Evolutionary conservation across 768 basidiomycete genomes (phyloP).

Genomic region (Phanerochaete sordida): DNA sequence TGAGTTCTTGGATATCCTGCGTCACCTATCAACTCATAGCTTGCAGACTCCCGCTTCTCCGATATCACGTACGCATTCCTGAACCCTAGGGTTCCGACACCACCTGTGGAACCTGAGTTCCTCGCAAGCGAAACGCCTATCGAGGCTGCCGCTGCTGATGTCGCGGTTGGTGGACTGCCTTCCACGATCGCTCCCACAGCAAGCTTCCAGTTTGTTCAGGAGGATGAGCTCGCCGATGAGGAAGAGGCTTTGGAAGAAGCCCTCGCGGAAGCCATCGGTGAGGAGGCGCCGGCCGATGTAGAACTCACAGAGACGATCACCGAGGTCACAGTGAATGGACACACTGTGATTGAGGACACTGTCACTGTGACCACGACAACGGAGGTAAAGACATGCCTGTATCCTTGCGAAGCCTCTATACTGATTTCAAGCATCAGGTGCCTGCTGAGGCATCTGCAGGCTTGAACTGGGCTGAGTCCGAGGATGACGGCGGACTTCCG

Average conservation of each 20-base stretch:
- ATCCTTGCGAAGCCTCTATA: no score
- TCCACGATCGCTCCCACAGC: conserved; percentile 39
- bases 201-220: conserved; percentile 79
- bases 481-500: conserved; percentile 78
- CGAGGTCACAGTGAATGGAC: conserved; percentile 19
- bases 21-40: conserved; percentile 7
- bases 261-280: conserved; percentile 20
- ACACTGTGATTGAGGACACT: conserved; percentile 22
- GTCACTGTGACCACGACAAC: conserved; percentile 19
- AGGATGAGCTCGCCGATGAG: conserved; percentile 63
- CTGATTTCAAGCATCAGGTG: conserved; percentile 7
- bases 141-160: conserved; percentile 1
- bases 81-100: conserved; percentile 38
- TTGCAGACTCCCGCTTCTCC: conserved; percentile 54
- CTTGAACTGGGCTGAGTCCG: conserved; percentile 76
- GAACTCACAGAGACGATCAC: conserved; percentile 19
- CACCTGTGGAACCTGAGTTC: conserved; percentile 25
- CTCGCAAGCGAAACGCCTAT: conserved; percentile 7
- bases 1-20: conserved; percentile 32
- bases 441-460: conserved; percentile 28
- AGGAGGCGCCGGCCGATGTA: conserved; percentile 18
- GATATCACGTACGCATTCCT: conserved; percentile 54
- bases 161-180: conserved; percentile 35
- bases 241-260: conserved; percentile 49
- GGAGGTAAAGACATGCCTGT: conserved; percentile 17